phyloP scores from a whole-genome alignment of 202 grass and related monocot genomes.

The Alloteropsis angusta region DNA sequence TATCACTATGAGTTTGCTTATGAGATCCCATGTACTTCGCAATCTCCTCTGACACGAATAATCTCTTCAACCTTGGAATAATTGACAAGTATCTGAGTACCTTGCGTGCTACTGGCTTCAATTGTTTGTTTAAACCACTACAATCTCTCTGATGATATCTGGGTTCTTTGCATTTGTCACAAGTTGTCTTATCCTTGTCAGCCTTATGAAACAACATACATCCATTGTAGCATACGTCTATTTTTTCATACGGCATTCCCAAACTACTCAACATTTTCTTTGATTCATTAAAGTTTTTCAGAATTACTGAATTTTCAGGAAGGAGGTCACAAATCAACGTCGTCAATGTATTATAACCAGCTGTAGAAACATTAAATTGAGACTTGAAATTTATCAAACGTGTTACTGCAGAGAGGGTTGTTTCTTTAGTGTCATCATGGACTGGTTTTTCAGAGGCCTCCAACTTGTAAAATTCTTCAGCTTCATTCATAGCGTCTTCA shows the following conservation, averaged over 20 bases:
- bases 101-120: neutral
- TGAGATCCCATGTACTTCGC: neutral
- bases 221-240: neutral
- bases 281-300: neutral
- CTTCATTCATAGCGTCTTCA: neutral
- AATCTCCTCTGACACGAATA: neutral
- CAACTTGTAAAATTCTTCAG: neutral
- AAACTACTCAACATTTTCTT: neutral
- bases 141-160: neutral
- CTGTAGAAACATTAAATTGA: no score
- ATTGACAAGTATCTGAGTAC: neutral
- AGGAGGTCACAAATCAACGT: neutral
- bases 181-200: neutral
- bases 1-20: neutral
- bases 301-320: neutral
- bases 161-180: neutral
- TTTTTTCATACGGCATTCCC: neutral
- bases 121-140: neutral
- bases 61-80: neutral
- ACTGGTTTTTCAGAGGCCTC: slow-evolving; percentile 4
- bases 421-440: neutral
- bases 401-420: no score
- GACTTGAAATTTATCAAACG: no score
- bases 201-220: neutral
- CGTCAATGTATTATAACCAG: no score